Percentiles rank a stretch among this genome's conserved stretches.
Conservation (phyloP, 1,284 basidiomycete genomes). For the Ceratobasidium sp. region DNA sequence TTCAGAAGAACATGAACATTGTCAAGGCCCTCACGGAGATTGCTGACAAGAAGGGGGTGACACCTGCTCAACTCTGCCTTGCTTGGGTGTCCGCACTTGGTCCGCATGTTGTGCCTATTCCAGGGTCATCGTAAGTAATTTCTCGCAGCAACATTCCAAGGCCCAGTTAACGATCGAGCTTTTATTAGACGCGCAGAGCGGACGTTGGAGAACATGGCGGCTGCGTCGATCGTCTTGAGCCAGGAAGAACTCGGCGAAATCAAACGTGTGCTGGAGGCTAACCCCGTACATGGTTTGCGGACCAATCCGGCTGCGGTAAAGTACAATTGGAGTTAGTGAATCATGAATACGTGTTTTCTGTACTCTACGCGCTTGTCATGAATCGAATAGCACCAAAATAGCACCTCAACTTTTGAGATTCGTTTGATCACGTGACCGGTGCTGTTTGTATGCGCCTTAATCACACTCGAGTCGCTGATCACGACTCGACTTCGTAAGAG, state of each 20-base stretch:
- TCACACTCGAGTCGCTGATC: too few species aligned
- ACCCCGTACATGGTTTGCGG: too few species aligned
- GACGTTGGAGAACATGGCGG: slow-evolving; percentile 43
- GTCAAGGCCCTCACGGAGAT: slow-evolving; percentile 63
- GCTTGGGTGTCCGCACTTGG: slow-evolving; percentile 70
- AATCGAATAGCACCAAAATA: too few species aligned
- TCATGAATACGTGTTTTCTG: too few species aligned
- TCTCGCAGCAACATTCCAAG: background rate
- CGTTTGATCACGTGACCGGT: too few species aligned
- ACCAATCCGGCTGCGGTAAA: too few species aligned
- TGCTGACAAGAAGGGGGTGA: slow-evolving; percentile 65
- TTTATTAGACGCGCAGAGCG: slow-evolving; percentile 23
- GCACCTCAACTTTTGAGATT: too few species aligned
- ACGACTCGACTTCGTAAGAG: too few species aligned
- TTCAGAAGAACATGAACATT: slow-evolving; percentile 68
- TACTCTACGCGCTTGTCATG: too few species aligned
- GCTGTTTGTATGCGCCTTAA: too few species aligned
- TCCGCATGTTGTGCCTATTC: slow-evolving; percentile 67
- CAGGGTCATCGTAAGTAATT: slow-evolving; percentile 61
- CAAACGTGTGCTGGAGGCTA: slow-evolving; percentile 16
- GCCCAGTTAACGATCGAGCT: background rate
- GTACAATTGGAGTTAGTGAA: too few species aligned
- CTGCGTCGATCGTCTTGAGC: slow-evolving; percentile 36
- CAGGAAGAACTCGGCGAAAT: slow-evolving; percentile 39
- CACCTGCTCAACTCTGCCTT: slow-evolving; percentile 70